Conservation (phyloP, 331 rosid species). For the Ulmus americana region DNA sequence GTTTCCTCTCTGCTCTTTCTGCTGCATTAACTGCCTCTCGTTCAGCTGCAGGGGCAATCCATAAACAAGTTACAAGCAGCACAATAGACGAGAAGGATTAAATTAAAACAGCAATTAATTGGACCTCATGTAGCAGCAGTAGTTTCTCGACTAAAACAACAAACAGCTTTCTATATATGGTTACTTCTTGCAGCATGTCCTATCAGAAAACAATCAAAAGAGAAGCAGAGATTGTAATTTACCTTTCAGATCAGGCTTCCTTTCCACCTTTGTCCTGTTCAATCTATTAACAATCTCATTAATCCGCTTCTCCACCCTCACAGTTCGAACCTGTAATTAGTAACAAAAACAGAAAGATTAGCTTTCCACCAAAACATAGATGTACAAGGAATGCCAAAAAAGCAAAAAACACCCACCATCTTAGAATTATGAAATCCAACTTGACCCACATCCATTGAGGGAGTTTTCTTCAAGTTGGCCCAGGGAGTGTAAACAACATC, state of each 20-base stretch:
- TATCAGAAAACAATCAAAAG: background rate
- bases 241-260: constrained; percentile 94
- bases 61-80: constrained; percentile 1
- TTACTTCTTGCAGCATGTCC: background rate
- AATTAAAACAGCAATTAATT: constrained; percentile 13
- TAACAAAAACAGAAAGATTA: constrained; percentile 19
- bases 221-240: constrained; percentile 15
- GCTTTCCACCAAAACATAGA: constrained; percentile 21
- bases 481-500: constrained; percentile 98
- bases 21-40: constrained; percentile 88
- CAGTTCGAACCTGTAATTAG: constrained; percentile 66
- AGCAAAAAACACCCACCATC: constrained; percentile 40
- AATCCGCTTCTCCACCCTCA: constrained; percentile 87
- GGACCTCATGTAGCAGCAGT: constrained; percentile 2
- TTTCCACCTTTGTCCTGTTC: constrained; percentile 89
- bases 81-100: constrained; percentile 1
- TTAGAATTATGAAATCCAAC: constrained; percentile 82
- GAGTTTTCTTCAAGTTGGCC: constrained; percentile 92
- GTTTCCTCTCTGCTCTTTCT: constrained; percentile 89
- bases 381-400: background rate
- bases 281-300: constrained; percentile 83
- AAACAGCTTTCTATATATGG: background rate
- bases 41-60: constrained; percentile 53
- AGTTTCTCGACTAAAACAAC: constrained; percentile 1
- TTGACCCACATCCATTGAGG: constrained; percentile 98